These are phyloP conservation scores for Xanthoconium stramineum DNA, from an alignment of 768 basidiomycete species.

Conservation along the genomic window DNA sequence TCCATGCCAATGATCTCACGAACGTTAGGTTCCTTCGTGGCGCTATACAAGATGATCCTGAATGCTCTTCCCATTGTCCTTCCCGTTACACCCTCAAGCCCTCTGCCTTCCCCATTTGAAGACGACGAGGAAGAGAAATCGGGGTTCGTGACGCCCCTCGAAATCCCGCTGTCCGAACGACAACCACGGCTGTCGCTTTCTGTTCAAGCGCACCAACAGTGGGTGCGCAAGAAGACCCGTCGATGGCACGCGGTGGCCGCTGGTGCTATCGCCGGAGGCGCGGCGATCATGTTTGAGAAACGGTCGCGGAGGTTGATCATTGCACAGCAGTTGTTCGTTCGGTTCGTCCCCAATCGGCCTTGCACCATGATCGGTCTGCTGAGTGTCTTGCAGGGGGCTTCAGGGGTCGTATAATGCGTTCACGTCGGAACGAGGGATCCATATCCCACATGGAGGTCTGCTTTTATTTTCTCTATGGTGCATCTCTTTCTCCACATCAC, in stretches of 20 bases:
- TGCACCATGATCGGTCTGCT: not conserved
- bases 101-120: slow-evolving; percentile 28
- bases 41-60: slow-evolving; percentile 74
- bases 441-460: slow-evolving; percentile 79
- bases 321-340: slow-evolving; percentile 86
- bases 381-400: slow-evolving; percentile 55
- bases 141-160: slow-evolving; percentile 4
- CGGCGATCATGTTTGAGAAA: slow-evolving; percentile 79
- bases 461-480: slow-evolving; percentile 78
- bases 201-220: slow-evolving; percentile 58
- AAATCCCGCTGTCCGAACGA: slow-evolving; percentile 29
- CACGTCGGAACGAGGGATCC: slow-evolving; percentile 61
- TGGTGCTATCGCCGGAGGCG: slow-evolving; percentile 68
- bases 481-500: slow-evolving; percentile 12
- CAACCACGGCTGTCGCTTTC: slow-evolving; percentile 57
- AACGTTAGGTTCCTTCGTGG: slow-evolving; percentile 63
- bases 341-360: slow-evolving; percentile 35
- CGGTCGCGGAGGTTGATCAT: slow-evolving; percentile 59
- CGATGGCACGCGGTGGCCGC: slow-evolving; percentile 81
- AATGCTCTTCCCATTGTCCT: slow-evolving; percentile 75
- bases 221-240: slow-evolving; percentile 64
- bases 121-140: slow-evolving; percentile 28
- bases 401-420: slow-evolving; percentile 87
- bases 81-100: slow-evolving; percentile 34
- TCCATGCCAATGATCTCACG: not conserved